Evolutionary conservation across 306 rosid species (phyloP).

Genomic region (Acacia crassicarpa): DNA sequence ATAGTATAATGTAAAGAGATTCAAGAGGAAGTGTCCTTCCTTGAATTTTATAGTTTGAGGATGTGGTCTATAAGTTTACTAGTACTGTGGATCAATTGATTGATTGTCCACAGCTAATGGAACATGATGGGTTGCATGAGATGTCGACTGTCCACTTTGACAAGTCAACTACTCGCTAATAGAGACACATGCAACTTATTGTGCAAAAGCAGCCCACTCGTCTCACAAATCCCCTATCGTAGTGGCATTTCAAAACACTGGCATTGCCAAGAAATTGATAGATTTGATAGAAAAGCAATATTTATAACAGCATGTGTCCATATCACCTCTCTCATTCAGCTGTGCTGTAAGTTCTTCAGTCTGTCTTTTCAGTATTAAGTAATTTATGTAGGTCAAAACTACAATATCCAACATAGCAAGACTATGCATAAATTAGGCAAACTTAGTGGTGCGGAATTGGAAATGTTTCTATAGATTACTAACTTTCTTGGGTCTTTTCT

Average conservation of each 20-base stretch:
- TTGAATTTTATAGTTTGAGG: background rate
- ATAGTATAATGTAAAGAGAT: background rate
- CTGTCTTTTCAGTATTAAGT: background rate
- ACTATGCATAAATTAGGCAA: background rate
- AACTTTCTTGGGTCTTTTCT: background rate
- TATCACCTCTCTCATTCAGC: background rate
- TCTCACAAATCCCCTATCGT: background rate
- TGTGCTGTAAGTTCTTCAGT: background rate
- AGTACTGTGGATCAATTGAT: background rate
- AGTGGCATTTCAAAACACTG: background rate
- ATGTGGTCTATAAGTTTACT: background rate
- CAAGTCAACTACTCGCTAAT: background rate
- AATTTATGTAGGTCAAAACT: background rate
- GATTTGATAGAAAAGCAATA: background rate
- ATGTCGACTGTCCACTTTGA: background rate
- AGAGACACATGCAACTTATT: background rate
- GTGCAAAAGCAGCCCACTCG: background rate
- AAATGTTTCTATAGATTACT: background rate
- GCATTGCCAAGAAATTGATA: background rate
- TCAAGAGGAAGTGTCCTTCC: background rate
- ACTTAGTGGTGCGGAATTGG: background rate
- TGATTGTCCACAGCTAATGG: background rate
- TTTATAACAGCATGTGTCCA: background rate
- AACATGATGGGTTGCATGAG: background rate
- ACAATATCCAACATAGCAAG: background rate